Conservation (phyloP, 208 protist species). For the Acanthamoeba rhysodes region DNA sequence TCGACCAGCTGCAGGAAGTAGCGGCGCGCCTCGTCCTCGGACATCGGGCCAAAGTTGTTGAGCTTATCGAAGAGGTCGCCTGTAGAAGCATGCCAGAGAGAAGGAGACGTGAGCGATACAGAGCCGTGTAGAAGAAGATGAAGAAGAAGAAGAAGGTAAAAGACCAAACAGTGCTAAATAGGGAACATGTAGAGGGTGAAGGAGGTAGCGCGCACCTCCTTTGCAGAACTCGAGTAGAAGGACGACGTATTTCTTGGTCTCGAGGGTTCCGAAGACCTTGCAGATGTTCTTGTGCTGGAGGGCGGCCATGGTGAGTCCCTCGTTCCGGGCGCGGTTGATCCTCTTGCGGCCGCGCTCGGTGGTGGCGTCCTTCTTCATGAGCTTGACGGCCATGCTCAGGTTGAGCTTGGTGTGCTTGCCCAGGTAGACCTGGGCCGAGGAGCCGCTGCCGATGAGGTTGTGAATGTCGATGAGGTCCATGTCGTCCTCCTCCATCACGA, state of each 20-base stretch:
- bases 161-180: too few relatives aligned
- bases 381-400: constrained; percentile 36
- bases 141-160: too few relatives aligned
- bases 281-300: constrained; percentile 47
- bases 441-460: constrained; percentile 37
- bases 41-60: constrained; percentile 41
- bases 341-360: constrained; percentile 20
- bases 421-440: constrained; percentile 28
- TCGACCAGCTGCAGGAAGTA: constrained; percentile 91
- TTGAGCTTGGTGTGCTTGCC: constrained; percentile 55
- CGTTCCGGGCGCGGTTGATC: not conserved
- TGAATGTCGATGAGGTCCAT: constrained; percentile 40
- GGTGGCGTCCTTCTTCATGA: constrained; percentile 40
- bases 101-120: too few relatives aligned
- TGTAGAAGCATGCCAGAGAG: not conserved
- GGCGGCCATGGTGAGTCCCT: constrained; percentile 9
- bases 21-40: not conserved
- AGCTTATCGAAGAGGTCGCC: constrained; percentile 52
- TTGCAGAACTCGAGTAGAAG: constrained; percentile 40
- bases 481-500: constrained; percentile 8
- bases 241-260: constrained; percentile 47
- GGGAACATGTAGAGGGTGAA: not conserved
- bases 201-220: not conserved
- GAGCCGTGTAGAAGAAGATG: too few relatives aligned
- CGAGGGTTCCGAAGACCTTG: not conserved